Evolutionary conservation across 176 grass and related monocot species (phyloP).

Genomic region (Leersia perrieri): DNA sequence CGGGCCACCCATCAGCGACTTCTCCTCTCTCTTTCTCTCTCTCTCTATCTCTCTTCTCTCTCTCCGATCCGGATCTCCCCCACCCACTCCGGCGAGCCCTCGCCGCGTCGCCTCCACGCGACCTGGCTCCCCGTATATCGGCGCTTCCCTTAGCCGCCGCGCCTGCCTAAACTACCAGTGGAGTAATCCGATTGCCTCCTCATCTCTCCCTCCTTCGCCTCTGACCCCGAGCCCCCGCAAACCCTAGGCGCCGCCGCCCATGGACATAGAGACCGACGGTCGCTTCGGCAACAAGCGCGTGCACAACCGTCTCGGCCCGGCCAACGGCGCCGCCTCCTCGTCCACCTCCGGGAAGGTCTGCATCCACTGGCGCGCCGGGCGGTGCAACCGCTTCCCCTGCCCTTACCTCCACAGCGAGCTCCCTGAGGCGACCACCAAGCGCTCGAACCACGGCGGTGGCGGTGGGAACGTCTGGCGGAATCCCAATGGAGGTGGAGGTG

Average conservation of each 20-base stretch:
- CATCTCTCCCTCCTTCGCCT: background rate
- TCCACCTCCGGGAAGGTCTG: conserved; percentile 63
- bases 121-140: conserved; percentile 8
- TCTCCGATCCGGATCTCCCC: conserved; percentile 52
- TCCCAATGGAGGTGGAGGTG: conserved; percentile 43
- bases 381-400: conserved; percentile 90
- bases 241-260: conserved; percentile 49
- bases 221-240: conserved; percentile 26
- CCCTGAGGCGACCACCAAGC: conserved; percentile 44
- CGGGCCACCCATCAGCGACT: background rate
- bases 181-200: background rate
- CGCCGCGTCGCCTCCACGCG: conserved; percentile 47
- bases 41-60: conserved; percentile 30
- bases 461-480: conserved; percentile 64
- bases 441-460: conserved; percentile 38
- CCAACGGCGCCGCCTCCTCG: conserved; percentile 25
- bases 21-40: conserved; percentile 20
- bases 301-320: conserved; percentile 45
- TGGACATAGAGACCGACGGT: conserved; percentile 55
- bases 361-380: conserved; percentile 77
- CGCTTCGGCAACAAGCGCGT: conserved; percentile 68
- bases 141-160: conserved; percentile 3
- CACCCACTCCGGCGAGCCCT: conserved; percentile 50
- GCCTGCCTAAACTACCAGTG: background rate
- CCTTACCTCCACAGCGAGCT: conserved; percentile 89